Base-by-base conservation (phyloP, 495 filamentous ascomycete genomes). In the Letharia columbiana region DNA sequence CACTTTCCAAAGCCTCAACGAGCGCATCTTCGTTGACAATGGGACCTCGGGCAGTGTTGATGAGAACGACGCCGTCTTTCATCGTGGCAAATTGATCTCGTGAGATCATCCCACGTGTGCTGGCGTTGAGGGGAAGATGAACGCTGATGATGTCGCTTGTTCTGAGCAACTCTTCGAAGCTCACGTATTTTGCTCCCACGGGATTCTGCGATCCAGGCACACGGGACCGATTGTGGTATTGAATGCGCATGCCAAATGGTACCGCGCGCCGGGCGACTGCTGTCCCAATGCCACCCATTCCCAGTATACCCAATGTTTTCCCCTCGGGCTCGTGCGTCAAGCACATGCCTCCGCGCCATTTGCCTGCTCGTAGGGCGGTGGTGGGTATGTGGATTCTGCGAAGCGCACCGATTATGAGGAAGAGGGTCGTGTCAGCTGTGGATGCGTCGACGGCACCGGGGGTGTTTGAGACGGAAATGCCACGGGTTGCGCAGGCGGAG, bases 261-360 rank as follows among this genome's bases (percentile, higher is more conserved):
- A 79, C 77, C 2, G 91, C 86, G 59, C 88, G 84, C 71, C 81
- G 85, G 65, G 86, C 85, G 67, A 96, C 80, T 69, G 90, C 86
- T 78, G 78, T 72, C 56, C 89, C 90, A 62, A 95, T 95, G 45
- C 91, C 91, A 39, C 91, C 91, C 83, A 92, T 92, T 2, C 91
- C 91, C 69, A 94, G 82, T 69, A 96, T 86, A 28, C 91, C 91
- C 0, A 95, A 80, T 1, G 82, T 77, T 73, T 92, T 92, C 18
- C 82, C 83, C 66, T 85, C 77, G 11, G 91, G 91, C 69, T 90
- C 88, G 67, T 83, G 84, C 40, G 84, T 86, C 28, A 87, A 76
- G 10, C 78, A 77, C 67, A 82, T 72, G 40, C 78, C 70, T 56
- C 83, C 78, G 56, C 77, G 77, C 81, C 80, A 86, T 71, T 81